A percentile compares a stretch with the other conserved stretches of the same genome.
These are phyloP conservation scores for Beauveria varroae DNA, from an alignment of 2,329 filamentous ascomycete genomes.

Conservation along the genomic window DNA sequence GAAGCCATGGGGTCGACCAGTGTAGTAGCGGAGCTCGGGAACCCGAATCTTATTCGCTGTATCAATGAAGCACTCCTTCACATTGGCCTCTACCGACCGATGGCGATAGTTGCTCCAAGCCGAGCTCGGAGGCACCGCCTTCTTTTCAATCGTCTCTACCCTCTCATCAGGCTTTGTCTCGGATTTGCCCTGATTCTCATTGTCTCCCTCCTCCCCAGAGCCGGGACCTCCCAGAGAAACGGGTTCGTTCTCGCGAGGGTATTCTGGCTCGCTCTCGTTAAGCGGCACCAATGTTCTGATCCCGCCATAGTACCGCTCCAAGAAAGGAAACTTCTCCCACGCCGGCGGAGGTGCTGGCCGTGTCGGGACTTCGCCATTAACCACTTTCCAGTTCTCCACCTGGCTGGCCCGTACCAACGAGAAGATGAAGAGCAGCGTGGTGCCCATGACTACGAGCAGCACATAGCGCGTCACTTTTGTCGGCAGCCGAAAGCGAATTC, in stretches of 20 bases:
- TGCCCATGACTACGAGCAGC: conserved; percentile 60
- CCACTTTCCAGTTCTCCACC: conserved; percentile 55
- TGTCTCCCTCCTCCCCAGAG: background rate
- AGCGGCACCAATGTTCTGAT: conserved; percentile 62
- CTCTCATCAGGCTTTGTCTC: conserved; percentile 15
- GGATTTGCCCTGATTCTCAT: conserved; percentile 2
- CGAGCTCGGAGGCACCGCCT: conserved; percentile 21
- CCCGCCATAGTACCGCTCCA: conserved; percentile 86
- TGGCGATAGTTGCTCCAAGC: conserved; percentile 28
- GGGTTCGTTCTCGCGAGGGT: conserved; percentile 60
- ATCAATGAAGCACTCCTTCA: conserved; percentile 75
- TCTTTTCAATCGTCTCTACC: conserved; percentile 11
- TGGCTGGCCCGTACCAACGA: conserved; percentile 68
- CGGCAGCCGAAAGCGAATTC: conserved; percentile 56
- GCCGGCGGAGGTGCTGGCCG: conserved; percentile 54
- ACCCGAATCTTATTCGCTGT: conserved; percentile 54
- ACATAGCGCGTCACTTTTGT: conserved; percentile 71
- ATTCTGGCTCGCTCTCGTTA: conserved; percentile 67
- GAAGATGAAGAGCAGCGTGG: conserved; percentile 69
- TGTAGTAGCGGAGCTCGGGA: conserved; percentile 64
- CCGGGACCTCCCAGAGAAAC: conserved; percentile 14
- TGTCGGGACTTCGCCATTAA: conserved; percentile 39
- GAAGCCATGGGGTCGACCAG: conserved; percentile 75
- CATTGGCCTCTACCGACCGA: conserved; percentile 37
- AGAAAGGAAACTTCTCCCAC: conserved; percentile 81